Conservation (phyloP, 352 stramenopile species). For the Pythium guiyangense region DNA sequence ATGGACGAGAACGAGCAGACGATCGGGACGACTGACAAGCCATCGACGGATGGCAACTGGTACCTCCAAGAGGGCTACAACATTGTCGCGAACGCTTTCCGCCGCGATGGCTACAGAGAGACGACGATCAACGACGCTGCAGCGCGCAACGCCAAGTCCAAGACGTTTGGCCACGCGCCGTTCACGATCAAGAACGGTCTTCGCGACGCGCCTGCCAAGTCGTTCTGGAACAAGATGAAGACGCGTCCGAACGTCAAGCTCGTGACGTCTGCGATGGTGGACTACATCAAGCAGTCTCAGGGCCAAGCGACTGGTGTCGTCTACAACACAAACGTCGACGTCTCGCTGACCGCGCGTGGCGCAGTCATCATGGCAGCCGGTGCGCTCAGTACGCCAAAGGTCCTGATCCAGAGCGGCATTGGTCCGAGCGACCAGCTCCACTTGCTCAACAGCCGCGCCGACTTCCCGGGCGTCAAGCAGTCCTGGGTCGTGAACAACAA, state of each 20-base stretch:
- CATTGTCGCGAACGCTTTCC: constrained; percentile 34
- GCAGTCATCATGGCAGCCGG: constrained; percentile 77
- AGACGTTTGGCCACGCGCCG: constrained; percentile 12
- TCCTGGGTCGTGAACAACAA: too few relatives aligned
- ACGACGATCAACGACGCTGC: constrained; percentile 39
- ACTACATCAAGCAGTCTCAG: constrained; percentile 39
- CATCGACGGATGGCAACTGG: constrained; percentile 41
- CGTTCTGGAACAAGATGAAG: constrained; percentile 45
- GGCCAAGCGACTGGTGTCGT: constrained; percentile 43
- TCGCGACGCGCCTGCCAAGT: constrained; percentile 28
- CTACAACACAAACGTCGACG: constrained; percentile 23
- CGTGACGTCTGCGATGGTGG: constrained; percentile 1
- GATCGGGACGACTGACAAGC: constrained; percentile 34
- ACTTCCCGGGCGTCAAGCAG: neutral
- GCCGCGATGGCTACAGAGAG: constrained; percentile 21
- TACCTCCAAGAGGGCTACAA: constrained; percentile 45
- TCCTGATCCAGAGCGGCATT: constrained; percentile 81
- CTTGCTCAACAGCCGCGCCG: neutral
- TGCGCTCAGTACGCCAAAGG: constrained; percentile 65
- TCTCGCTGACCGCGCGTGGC: constrained; percentile 25
- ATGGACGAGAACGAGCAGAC: constrained; percentile 42
- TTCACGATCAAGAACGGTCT: neutral
- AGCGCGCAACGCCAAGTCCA: constrained; percentile 46
- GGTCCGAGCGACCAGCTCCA: too few relatives aligned
- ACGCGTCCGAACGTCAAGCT: too few relatives aligned